Conservation (phyloP, 1,284 basidiomycete genomes). For the Rhodotorula sp. region DNA sequence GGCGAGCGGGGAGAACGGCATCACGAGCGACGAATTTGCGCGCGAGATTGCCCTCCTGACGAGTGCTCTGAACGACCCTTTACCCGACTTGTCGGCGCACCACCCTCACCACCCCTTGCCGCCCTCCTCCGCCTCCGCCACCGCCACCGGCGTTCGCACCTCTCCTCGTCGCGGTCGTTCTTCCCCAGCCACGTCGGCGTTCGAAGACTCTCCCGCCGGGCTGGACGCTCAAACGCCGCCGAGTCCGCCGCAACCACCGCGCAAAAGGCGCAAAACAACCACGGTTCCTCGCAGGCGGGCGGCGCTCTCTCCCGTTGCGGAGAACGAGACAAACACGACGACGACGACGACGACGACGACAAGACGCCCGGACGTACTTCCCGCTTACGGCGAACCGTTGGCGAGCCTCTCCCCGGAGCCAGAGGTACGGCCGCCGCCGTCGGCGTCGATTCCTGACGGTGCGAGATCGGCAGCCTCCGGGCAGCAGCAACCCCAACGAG, state of each 20-base stretch:
- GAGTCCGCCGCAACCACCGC: not conserved
- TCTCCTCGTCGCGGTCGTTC: not conserved
- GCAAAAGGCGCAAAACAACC: not conserved
- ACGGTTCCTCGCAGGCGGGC: not conserved
- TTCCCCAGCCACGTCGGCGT: not conserved
- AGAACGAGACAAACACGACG: not conserved
- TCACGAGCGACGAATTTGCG: conserved; percentile 25
- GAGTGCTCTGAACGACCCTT: not conserved
- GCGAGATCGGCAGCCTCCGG: too few relatives aligned
- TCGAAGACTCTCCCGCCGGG: too few relatives aligned
- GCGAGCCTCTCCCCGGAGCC: too few relatives aligned
- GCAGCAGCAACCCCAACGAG: not conserved
- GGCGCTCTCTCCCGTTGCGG: conserved; percentile 3
- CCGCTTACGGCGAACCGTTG: too few relatives aligned
- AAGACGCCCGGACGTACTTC: not conserved
- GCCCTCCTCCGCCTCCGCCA: not conserved
- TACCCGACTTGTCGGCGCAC: not conserved
- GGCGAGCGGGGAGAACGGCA: not conserved
- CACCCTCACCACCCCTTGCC: too few relatives aligned
- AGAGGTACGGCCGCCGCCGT: too few relatives aligned
- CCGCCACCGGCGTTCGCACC: not conserved
- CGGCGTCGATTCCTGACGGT: too few relatives aligned
- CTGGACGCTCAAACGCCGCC: too few relatives aligned
- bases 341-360: not conserved
- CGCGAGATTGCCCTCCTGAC: conserved; percentile 26